Percentiles rank a stretch among this genome's conserved stretches.
Evolutionary conservation across 2,329 filamentous ascomycete species (phyloP).

Genomic region (Stagonosporopsis cucurbitacearum): DNA sequence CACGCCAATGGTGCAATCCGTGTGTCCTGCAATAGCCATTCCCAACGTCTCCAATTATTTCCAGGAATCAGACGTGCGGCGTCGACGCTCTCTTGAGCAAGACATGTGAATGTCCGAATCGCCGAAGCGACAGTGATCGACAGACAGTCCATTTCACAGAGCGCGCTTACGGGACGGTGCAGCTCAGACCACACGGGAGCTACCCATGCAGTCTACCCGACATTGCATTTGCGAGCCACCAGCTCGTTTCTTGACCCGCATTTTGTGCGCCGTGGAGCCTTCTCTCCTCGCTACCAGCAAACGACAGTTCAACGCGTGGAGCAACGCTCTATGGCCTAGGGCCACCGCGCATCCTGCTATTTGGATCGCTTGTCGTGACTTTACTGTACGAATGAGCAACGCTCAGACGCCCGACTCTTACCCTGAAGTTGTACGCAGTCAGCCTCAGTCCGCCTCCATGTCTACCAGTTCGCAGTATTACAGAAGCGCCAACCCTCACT

Average conservation of each 20-base stretch:
- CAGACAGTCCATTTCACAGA: conserved; percentile 5
- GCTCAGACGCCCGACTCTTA: conserved; percentile 22
- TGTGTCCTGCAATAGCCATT: conserved; percentile 6
- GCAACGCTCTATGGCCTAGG: conserved; percentile 30
- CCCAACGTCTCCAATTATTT: background rate
- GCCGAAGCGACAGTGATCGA: conserved; percentile 8
- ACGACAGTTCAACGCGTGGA: conserved; percentile 25
- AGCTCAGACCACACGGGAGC: conserved; percentile 29
- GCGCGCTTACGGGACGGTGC: conserved; percentile 30
- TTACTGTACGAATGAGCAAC: conserved; percentile 32
- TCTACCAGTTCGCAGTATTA: conserved; percentile 41
- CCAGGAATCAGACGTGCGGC: background rate
- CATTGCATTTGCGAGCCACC: conserved; percentile 26
- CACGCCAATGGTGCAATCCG: conserved; percentile 15
- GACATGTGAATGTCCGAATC: conserved; percentile 4
- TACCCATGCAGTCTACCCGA: conserved; percentile 24
- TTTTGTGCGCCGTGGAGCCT: conserved; percentile 29
- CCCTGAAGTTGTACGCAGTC: conserved; percentile 32
- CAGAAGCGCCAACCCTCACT: conserved; percentile 35
- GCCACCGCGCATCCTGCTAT: conserved; percentile 28
- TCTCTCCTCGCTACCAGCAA: conserved; percentile 27
- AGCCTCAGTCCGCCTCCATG: conserved; percentile 36
- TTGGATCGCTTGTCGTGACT: conserved; percentile 23
- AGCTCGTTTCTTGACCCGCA: conserved; percentile 31
- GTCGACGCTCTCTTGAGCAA: background rate